These are phyloP conservation scores for Acacia confusa DNA, from an alignment of 306 rosid species.

Conservation along the genomic window DNA sequence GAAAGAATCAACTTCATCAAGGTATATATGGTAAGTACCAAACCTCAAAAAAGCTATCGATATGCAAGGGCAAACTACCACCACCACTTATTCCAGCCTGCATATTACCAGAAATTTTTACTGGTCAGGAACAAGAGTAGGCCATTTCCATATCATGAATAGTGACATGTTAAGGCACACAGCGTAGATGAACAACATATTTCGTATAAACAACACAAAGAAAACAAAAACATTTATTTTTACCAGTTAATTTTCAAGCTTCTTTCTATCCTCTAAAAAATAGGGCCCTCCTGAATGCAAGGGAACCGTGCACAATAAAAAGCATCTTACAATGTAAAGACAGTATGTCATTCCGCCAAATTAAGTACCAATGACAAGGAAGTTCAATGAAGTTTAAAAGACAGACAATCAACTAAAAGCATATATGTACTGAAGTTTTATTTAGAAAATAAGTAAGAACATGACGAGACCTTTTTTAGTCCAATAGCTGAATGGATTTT, in stretches of 20 bases:
- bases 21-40: constrained; percentile 22
- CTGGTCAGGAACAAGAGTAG: constrained; percentile 28
- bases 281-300: constrained; percentile 7
- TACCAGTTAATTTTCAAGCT: background rate
- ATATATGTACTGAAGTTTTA: background rate
- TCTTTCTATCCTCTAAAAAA: background rate
- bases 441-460: constrained; percentile 7
- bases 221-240: background rate
- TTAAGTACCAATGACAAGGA: background rate
- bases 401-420: constrained; percentile 8
- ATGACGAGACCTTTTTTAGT: constrained; percentile 58
- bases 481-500: constrained; percentile 83
- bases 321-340: constrained; percentile 8
- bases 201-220: background rate
- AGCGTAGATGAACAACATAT: constrained; percentile 13
- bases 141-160: constrained; percentile 22
- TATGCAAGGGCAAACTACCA: constrained; percentile 76
- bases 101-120: constrained; percentile 40
- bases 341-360: constrained; percentile 14
- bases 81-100: constrained; percentile 99
- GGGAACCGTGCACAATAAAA: background rate
- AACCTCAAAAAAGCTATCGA: constrained; percentile 92
- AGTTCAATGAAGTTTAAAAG: background rate
- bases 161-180: constrained; percentile 5
- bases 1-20: constrained; percentile 12